Base-by-base conservation (phyloP, 805 yeast genomes). In the Ogataea nitratoaversa region DNA sequence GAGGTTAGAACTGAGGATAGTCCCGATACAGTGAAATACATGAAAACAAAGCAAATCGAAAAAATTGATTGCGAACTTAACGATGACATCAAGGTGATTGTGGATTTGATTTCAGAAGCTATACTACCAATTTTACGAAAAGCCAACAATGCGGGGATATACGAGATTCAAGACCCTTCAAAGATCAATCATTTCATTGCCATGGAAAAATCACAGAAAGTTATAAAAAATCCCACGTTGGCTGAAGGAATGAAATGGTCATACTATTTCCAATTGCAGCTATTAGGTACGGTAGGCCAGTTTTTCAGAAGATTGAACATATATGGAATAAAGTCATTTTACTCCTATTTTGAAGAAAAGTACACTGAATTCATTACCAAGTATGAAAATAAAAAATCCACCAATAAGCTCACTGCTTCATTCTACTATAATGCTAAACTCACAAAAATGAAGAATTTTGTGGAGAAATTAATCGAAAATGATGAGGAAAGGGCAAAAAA, bases 1-100 rank as follows among this genome's bases (percentile, higher is more conserved):
- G 97, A 91, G 57, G 78, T 90, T 17, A 68, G 98, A 43, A 84
- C 96, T 0, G 98, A 93, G 55, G 75, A 76, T 28, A 82, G 93
- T 48, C 69, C 78, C 14, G 98, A 95, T 58, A 82, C 88, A 8
- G 65, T 68, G n/a, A 79, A 74, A 54, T 88, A 90, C 53, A 82
- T 91, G 72, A 89, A 85, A 52, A 60, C 66, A 13, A 83, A 84
- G 41, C 72, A 70, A 14, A 70, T 83, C 6, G 82, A 75, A 20
- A 73, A 82, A 53, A 63, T 84, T 5, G 71, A 72, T 2, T 80
- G 85, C 12, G 74, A 67, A 1, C 59, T 70, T 9, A 71, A 76
- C 1, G 59, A 62, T 1, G 86, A 82, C 23, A 82, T 86, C 41
- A 61, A 62, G 12, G 77, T 73, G 27, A 66, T 82, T 5, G 63